A percentile compares a stretch with the other conserved stretches of the same genome.
Evolutionary conservation across 2,329 filamentous ascomycete species (phyloP).

Genomic region (Graphium sp.): DNA sequence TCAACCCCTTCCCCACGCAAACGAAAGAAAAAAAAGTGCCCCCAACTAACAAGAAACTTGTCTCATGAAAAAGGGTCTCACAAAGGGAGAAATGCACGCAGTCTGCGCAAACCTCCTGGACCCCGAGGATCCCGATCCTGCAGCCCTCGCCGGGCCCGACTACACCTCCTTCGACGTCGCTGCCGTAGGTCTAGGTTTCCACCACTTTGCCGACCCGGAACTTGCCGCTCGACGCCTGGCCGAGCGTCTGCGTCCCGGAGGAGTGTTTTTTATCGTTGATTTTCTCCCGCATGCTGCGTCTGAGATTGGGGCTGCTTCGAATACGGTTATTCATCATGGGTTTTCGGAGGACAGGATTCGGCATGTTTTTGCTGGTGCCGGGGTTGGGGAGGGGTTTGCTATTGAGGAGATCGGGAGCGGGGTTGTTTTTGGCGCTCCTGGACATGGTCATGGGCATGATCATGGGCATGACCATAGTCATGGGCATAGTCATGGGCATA

Average conservation of each 20-base stretch:
- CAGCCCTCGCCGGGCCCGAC: conserved; percentile 37
- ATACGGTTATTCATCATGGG: conserved; percentile 47
- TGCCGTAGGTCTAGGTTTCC: conserved; percentile 44
- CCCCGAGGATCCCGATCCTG: conserved; percentile 25
- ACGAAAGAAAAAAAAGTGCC: too few relatives aligned
- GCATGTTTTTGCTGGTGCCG: conserved; percentile 46
- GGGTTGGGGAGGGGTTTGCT: conserved; percentile 36
- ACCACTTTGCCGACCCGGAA: conserved; percentile 50
- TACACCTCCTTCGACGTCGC: conserved; percentile 57
- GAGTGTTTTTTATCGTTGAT: conserved; percentile 51
- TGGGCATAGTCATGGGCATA: too few relatives aligned
- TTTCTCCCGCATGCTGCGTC: conserved; percentile 34
- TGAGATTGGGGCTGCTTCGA: conserved; percentile 8
- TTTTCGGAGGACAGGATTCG: conserved; percentile 44
- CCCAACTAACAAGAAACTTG: not conserved
- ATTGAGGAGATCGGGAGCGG: conserved; percentile 35
- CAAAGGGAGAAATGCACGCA: conserved; percentile 34
- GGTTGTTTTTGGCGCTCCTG: conserved; percentile 29
- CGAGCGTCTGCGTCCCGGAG: conserved; percentile 45
- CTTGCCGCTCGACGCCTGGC: conserved; percentile 41
- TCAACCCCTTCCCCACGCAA: too few relatives aligned
- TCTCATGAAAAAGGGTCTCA: conserved; percentile 23
- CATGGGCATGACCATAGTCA: too few relatives aligned
- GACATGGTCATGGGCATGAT: too few relatives aligned
- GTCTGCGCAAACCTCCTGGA: conserved; percentile 39